phyloP scores from a whole-genome alignment of 2,329 filamentous ascomycete species.

The Magnaporthales sp. region DNA sequence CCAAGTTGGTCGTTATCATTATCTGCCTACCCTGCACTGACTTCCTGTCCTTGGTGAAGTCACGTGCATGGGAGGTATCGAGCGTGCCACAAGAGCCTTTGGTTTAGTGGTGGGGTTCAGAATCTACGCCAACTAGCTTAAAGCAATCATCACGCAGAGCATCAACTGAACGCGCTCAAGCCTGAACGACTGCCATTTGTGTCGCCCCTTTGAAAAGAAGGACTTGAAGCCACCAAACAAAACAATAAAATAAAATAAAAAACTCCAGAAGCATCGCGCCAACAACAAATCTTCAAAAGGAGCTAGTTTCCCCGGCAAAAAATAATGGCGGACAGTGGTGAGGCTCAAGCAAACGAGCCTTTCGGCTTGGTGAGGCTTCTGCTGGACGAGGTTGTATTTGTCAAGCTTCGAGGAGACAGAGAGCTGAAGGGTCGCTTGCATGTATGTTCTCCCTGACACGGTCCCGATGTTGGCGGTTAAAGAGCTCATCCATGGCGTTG shows the following conservation, averaged over 20 bases:
- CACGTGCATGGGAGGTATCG: background rate
- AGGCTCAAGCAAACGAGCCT: slow-evolving; percentile 52
- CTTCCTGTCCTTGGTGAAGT: background rate
- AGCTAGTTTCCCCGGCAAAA: background rate
- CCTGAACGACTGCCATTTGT: background rate
- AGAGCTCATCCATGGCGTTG: background rate
- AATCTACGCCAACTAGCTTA: background rate
- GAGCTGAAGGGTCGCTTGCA: slow-evolving; percentile 93
- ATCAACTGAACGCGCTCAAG: background rate
- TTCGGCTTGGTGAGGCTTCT: slow-evolving; percentile 92
- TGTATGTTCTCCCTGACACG: slow-evolving; percentile 47
- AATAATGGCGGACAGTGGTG: slow-evolving; percentile 74
- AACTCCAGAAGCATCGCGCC: background rate
- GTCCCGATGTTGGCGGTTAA: background rate
- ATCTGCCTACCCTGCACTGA: background rate
- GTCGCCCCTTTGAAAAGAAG: background rate
- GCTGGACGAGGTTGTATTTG: slow-evolving; percentile 92
- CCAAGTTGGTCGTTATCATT: background rate
- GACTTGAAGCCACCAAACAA: background rate
- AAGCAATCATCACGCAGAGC: background rate
- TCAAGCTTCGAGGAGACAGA: slow-evolving; percentile 91
- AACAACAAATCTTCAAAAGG: background rate
- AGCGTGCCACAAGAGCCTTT: background rate
- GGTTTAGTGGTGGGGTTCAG: background rate
- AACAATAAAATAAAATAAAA: too few species aligned